These are phyloP conservation scores for Hypoxylon crocopeplum DNA, from an alignment of 495 filamentous ascomycete genomes.

Conservation along the genomic window DNA sequence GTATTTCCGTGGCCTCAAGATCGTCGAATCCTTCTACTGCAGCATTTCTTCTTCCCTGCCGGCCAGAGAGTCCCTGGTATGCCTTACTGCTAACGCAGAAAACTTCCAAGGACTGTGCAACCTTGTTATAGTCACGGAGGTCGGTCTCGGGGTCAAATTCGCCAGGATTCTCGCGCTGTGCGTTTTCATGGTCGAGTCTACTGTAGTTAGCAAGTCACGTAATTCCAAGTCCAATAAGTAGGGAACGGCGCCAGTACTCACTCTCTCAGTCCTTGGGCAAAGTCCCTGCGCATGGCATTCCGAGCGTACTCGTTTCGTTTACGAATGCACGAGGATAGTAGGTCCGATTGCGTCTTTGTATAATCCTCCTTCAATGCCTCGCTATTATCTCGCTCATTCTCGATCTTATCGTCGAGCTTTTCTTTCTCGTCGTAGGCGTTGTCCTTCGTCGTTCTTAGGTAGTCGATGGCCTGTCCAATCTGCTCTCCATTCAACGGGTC, in stretches of 20 bases:
- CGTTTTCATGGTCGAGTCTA: slow-evolving; percentile 56
- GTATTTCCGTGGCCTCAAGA: slow-evolving; percentile 55
- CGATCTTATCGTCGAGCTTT: slow-evolving; percentile 44
- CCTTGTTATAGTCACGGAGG: slow-evolving; percentile 61
- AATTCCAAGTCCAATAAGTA: neutral
- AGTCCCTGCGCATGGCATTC: slow-evolving; percentile 60
- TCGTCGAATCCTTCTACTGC: slow-evolving; percentile 45
- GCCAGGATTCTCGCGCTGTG: slow-evolving; percentile 53
- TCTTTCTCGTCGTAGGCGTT: slow-evolving; percentile 25
- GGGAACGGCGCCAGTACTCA: slow-evolving; percentile 18
- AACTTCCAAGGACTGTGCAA: slow-evolving; percentile 61
- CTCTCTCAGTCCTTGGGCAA: slow-evolving; percentile 61
- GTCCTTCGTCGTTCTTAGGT: slow-evolving; percentile 10
- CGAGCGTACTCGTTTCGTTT: slow-evolving; percentile 62
- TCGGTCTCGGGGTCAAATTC: slow-evolving; percentile 40
- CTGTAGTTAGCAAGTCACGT: neutral
- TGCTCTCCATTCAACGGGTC: neutral
- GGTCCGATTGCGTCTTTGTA: neutral
- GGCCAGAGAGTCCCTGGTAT: slow-evolving; percentile 65
- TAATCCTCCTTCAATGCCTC: slow-evolving; percentile 41
- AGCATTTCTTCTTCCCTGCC: slow-evolving; percentile 39
- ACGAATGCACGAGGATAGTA: slow-evolving; percentile 56
- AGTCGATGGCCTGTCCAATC: slow-evolving; percentile 9
- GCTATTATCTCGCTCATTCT: slow-evolving; percentile 46
- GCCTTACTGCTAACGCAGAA: slow-evolving; percentile 67